Percentiles rank a stretch among this genome's conserved stretches.
phyloP scores from a whole-genome alignment of 108 stramenopile genomes.

The Skeletonema costatum region DNA sequence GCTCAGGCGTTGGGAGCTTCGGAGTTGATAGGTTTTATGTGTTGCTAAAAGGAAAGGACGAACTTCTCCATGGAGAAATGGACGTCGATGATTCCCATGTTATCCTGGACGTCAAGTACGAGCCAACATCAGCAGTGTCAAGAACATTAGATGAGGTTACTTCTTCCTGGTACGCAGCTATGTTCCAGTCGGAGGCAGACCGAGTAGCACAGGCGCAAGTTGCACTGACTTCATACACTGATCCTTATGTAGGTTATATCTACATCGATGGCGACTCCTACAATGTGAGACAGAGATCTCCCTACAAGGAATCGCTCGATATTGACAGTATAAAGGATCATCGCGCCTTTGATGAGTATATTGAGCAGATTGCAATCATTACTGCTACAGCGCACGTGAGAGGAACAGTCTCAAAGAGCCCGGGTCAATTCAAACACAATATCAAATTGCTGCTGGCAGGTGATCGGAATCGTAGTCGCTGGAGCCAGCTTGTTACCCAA shows the following conservation, averaged over 20 bases:
- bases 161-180: slow-evolving; percentile 53
- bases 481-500: slow-evolving; percentile 53
- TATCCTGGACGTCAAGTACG: slow-evolving; percentile 67
- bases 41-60: slow-evolving; percentile 54
- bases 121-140: slow-evolving; percentile 50
- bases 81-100: slow-evolving; percentile 26
- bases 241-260: slow-evolving; percentile 64
- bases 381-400: slow-evolving; percentile 69
- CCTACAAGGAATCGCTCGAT: slow-evolving; percentile 58
- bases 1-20: slow-evolving; percentile 57
- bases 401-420: slow-evolving; percentile 60
- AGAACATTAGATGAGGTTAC: slow-evolving; percentile 31
- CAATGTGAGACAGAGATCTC: slow-evolving; percentile 60
- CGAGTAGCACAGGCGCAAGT: slow-evolving; percentile 59
- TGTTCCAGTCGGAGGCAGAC: slow-evolving; percentile 61
- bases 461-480: slow-evolving; percentile 36
- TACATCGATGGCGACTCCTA: slow-evolving; percentile 42
- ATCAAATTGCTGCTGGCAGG: slow-evolving; percentile 50
- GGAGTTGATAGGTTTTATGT: slow-evolving; percentile 76
- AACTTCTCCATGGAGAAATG: slow-evolving; percentile 22
- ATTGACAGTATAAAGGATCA: slow-evolving; percentile 31
- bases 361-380: slow-evolving; percentile 54
- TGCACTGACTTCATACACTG: slow-evolving; percentile 60
- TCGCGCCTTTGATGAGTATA: slow-evolving; percentile 44
- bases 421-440: slow-evolving; percentile 71